Percentiles rank a stretch among this genome's conserved stretches.
These are phyloP conservation scores for Hortaea sp. DNA, from an alignment of 2,329 filamentous ascomycete genomes.

Conservation along the genomic window DNA sequence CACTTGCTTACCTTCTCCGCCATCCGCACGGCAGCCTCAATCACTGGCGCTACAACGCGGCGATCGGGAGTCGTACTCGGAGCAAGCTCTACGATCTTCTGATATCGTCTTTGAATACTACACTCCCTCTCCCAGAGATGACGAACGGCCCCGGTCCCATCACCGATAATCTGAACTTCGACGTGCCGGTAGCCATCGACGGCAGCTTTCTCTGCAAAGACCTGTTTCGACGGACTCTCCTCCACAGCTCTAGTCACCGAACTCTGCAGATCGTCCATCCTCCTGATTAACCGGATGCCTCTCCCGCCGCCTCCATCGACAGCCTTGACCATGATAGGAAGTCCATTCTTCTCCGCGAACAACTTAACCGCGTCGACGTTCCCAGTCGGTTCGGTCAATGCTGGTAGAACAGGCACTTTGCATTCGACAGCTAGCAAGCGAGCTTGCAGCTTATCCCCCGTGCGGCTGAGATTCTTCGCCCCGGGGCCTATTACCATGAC, in stretches of 20 bases:
- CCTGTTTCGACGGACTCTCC: conserved; percentile 48
- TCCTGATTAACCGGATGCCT: conserved; percentile 46
- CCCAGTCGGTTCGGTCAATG: conserved; percentile 36
- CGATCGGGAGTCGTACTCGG: conserved; percentile 43
- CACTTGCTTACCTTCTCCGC: conserved; percentile 33
- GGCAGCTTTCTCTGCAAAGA: conserved; percentile 54
- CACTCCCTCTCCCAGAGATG: conserved; percentile 54
- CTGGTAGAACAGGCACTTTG: conserved; percentile 42
- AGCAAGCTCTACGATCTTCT: conserved; percentile 52
- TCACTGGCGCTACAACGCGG: conserved; percentile 37
- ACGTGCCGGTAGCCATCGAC: conserved; percentile 52
- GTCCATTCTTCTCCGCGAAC: conserved; percentile 51
- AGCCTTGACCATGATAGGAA: conserved; percentile 54
- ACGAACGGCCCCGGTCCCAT: conserved; percentile 41
- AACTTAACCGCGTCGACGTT: conserved; percentile 31
- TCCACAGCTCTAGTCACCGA: conserved; percentile 42
- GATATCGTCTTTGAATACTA: conserved; percentile 50
- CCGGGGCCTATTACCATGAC: conserved; percentile 46
- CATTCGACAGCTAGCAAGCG: conserved; percentile 42
- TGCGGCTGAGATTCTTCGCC: conserved; percentile 46
- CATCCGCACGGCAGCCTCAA: conserved; percentile 45
- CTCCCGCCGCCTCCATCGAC: conserved; percentile 53
- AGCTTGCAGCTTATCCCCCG: conserved; percentile 47
- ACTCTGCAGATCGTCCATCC: conserved; percentile 34
- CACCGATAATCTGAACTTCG: conserved; percentile 52